Evolutionary conservation across 1,284 basidiomycete species (phyloP).

Genomic region (Ganoderma multipileum): DNA sequence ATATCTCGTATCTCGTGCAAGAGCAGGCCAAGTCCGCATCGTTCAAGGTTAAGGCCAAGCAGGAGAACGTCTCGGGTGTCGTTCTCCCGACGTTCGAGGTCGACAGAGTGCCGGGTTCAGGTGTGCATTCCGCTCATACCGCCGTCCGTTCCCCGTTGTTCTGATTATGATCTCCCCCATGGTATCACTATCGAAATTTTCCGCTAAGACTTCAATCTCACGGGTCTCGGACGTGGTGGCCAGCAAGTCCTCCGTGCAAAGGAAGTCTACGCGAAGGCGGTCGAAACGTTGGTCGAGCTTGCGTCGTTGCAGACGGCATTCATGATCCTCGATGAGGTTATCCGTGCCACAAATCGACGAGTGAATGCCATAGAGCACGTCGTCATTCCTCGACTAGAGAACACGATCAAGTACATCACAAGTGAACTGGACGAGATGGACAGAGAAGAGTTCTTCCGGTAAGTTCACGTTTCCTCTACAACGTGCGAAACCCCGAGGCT

Average conservation of each 20-base stretch:
- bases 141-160: not conserved
- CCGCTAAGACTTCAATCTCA: slow-evolving; percentile 91
- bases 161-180: not conserved
- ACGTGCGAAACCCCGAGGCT: not conserved
- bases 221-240: slow-evolving; percentile 96
- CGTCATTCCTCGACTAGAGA: slow-evolving; percentile 94
- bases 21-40: slow-evolving; percentile 91
- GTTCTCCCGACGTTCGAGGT: slow-evolving; percentile 96
- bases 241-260: slow-evolving; percentile 95
- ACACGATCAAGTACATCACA: slow-evolving; percentile 97
- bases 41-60: slow-evolving; percentile 93
- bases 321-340: slow-evolving; percentile 98
- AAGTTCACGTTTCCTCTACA: slow-evolving; percentile 18
- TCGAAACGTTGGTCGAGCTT: slow-evolving; percentile 96
- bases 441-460: slow-evolving; percentile 97
- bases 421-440: slow-evolving; percentile 98
- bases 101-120: slow-evolving; percentile 83
- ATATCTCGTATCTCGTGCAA: slow-evolving; percentile 95
- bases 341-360: slow-evolving; percentile 96
- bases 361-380: slow-evolving; percentile 99
- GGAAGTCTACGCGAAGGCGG: slow-evolving; percentile 97
- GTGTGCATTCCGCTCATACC: slow-evolving; percentile 49
- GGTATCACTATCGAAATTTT: not conserved
- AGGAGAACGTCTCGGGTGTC: slow-evolving; percentile 99
- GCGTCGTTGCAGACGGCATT: slow-evolving; percentile 98